phyloP scores from a whole-genome alignment of 2,329 filamentous ascomycete genomes.

The Aspergillus pseudoterreus region DNA sequence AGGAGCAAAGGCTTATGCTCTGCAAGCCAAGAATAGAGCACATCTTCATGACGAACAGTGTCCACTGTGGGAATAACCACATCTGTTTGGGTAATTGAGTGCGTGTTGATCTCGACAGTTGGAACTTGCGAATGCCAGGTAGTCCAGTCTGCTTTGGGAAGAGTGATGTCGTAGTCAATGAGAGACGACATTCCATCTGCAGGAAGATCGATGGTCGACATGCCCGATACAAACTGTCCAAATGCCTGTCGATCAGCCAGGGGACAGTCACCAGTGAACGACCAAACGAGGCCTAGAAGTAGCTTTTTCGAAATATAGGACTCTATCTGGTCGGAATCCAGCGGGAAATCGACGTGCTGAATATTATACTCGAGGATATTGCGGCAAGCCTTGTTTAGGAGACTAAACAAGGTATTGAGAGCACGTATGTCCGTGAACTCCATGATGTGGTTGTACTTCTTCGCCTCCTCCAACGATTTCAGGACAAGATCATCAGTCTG shows the following conservation, averaged over 20 bases:
- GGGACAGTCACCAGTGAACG: constrained; percentile 91
- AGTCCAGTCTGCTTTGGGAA: constrained; percentile 85
- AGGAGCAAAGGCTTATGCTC: constrained; percentile 96
- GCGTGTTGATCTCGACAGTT: constrained; percentile 92
- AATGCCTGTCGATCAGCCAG: constrained; percentile 82
- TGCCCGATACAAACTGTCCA: constrained; percentile 75
- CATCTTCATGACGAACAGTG: constrained; percentile 95
- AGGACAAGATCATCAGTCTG: constrained; percentile 76
- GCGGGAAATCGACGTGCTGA: constrained; percentile 88
- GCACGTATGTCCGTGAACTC: constrained; percentile 90
- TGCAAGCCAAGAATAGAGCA: constrained; percentile 98
- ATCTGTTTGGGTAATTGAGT: constrained; percentile 96
- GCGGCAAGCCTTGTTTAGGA: constrained; percentile 89
- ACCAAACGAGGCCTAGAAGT: constrained; percentile 89
- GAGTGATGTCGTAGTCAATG: constrained; percentile 89
- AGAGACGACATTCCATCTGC: constrained; percentile 72
- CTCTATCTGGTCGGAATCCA: constrained; percentile 87
- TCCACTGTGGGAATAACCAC: constrained; percentile 97
- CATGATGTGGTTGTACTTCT: constrained; percentile 91
- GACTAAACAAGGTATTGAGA: constrained; percentile 87
- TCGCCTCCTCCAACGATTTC: constrained; percentile 71
- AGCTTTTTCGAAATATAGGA: constrained; percentile 90
- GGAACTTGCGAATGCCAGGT: constrained; percentile 95
- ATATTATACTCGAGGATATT: constrained; percentile 94
- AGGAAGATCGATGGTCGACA: constrained; percentile 84